Evolutionary conservation across 768 basidiomycete species (phyloP).

Genomic region (Suillus subaureus): DNA sequence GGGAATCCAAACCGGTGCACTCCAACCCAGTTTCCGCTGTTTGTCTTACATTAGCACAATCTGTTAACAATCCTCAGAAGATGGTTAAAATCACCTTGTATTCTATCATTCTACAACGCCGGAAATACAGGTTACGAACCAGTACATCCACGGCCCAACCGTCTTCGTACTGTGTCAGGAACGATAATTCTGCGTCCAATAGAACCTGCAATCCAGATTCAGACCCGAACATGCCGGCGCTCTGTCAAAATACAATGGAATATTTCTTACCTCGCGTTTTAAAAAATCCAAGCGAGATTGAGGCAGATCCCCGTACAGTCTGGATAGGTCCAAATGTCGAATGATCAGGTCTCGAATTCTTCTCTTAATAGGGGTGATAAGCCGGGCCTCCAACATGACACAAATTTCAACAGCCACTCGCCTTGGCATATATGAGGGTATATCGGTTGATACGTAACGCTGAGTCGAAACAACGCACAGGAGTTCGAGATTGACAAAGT

Average conservation of each 20-base stretch:
- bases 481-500: not conserved
- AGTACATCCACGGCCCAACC: not conserved
- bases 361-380: not conserved
- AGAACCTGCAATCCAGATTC: not conserved
- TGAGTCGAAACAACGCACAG: not conserved
- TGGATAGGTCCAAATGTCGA: not conserved
- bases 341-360: not conserved
- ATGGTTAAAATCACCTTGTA: not conserved
- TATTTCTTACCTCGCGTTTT: not conserved
- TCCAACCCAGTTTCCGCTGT: not conserved
- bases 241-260: not conserved
- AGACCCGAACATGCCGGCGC: not conserved
- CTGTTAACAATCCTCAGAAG: not conserved
- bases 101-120: not conserved
- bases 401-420: not conserved
- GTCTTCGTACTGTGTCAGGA: not conserved
- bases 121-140: not conserved
- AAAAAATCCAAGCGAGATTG: conserved; percentile 3
- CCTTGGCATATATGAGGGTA: not conserved
- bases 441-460: not conserved
- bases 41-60: not conserved
- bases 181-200: not conserved
- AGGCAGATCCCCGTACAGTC: not conserved
- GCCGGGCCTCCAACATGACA: not conserved
- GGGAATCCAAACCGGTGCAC: not conserved